Conservation (phyloP, 176 grass and related monocot species). For the Paspalum notatum region DNA sequence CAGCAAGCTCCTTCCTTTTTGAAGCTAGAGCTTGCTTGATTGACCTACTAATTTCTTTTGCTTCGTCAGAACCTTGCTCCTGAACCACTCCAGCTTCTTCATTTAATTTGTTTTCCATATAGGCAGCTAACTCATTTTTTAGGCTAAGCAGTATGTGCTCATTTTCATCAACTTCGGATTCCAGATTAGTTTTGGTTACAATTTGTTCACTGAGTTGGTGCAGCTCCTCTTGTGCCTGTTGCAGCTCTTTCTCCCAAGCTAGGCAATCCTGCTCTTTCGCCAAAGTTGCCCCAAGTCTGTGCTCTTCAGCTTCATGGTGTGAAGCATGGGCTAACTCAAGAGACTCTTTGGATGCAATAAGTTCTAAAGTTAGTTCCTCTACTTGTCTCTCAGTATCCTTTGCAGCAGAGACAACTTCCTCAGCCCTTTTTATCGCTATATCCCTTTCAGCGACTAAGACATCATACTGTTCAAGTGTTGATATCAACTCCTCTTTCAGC, state of each 20-base stretch:
- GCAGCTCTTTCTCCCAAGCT: slow-evolving; percentile 82
- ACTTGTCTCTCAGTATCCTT: slow-evolving; percentile 64
- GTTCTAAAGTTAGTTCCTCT: slow-evolving; percentile 81
- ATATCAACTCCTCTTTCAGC: slow-evolving; percentile 56
- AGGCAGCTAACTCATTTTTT: slow-evolving; percentile 63
- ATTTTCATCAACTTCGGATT: slow-evolving; percentile 58
- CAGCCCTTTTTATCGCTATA: slow-evolving; percentile 50
- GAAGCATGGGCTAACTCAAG: slow-evolving; percentile 71
- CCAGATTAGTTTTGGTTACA: slow-evolving; percentile 51
- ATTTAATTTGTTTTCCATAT: slow-evolving; percentile 61
- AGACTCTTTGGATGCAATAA: slow-evolving; percentile 71
- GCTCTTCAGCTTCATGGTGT: slow-evolving; percentile 87
- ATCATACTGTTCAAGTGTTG: slow-evolving; percentile 65
- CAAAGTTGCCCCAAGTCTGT: slow-evolving; percentile 69
- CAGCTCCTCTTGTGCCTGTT: slow-evolving; percentile 71
- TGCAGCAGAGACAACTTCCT: slow-evolving; percentile 49
- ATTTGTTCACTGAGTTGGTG: slow-evolving; percentile 61
- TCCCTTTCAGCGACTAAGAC: slow-evolving; percentile 68
- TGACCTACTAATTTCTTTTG: slow-evolving; percentile 58
- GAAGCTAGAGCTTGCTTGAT: slow-evolving; percentile 66
- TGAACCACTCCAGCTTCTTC: slow-evolving; percentile 50
- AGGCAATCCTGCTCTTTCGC: slow-evolving; percentile 82
- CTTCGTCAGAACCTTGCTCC: slow-evolving; percentile 54
- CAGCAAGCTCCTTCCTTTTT: slow-evolving; percentile 67
- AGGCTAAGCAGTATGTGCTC: slow-evolving; percentile 52